Evolutionary conservation across 768 basidiomycete genomes (phyloP), one percentile per base, ranked within the genome.

Genomic region (Suillus plorans): DNA sequence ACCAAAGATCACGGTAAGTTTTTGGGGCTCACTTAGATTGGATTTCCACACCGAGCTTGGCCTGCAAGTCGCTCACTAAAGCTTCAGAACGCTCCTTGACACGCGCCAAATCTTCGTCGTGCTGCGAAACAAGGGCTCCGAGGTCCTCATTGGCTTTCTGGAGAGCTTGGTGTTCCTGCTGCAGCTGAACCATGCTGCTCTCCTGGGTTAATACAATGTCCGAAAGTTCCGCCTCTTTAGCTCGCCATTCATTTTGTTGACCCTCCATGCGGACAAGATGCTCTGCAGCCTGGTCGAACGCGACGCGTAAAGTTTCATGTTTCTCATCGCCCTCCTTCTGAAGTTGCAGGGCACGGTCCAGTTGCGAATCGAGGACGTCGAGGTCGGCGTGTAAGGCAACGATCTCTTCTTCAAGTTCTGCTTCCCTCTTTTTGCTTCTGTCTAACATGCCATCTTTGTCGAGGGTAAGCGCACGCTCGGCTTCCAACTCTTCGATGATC

Each of bases 401-500:
- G 16, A 96, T 84, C 70, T 96, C 95, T 62, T 97, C 95, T 73
- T 94, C 89, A 3, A 98, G 82, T 65, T 94, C 89, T 37, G 82
- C 82, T 74, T 97, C 94, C n/a, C 89, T 86, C 68, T 87, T 86
- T 78, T 95, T 95, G 76, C 89, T 90, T 56, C 95, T 83, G 64
- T 93, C 89, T 1, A 99, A 82, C 14, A 93, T 80, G 4, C 84
- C 78, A 64, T 97, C 93, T 75, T 97, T 95, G 76, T 98, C 95
- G 53, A 91, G 69, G 2, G 86, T 86, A 8, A 95, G 82, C 12
- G 84, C 83, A 49, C 94, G 86, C 70, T 99, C 97, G 2, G 89
- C 91, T 56, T 89, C 89, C 18, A 99, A 82, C 20, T 90, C 87
- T 34, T 90, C 86, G 72, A 93, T 91, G 20, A 97, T 84, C 76